These are phyloP conservation scores for Sabuloglossum arenarium DNA, from an alignment of 495 filamentous ascomycete genomes.

Conservation along the genomic window DNA sequence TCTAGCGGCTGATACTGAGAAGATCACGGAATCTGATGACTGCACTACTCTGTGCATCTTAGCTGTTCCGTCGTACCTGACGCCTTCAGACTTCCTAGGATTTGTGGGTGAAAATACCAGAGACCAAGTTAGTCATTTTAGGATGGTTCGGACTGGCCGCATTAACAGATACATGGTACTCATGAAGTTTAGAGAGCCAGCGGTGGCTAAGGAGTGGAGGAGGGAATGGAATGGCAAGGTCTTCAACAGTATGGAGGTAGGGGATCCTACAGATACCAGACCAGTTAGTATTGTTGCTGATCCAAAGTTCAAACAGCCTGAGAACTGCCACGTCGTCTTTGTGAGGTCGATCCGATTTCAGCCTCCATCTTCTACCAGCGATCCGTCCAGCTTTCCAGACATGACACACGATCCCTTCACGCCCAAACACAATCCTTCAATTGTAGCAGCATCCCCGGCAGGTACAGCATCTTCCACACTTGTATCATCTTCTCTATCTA, in stretches of 20 bases:
- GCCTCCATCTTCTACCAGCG: constrained; percentile 15
- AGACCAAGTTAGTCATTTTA: constrained; percentile 78
- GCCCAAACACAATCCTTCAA: constrained; percentile 17
- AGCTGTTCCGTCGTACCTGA: constrained; percentile 85
- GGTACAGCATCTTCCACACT: constrained; percentile 21
- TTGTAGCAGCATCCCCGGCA: constrained; percentile 15
- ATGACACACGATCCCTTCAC: constrained; percentile 46
- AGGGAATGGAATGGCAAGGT: constrained; percentile 83
- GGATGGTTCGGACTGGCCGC: constrained; percentile 78
- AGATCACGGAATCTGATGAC: constrained; percentile 24
- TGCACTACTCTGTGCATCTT: constrained; percentile 87
- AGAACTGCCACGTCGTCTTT: constrained; percentile 91
- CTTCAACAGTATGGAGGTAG: constrained; percentile 85
- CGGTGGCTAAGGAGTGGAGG: constrained; percentile 58
- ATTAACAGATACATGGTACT: constrained; percentile 91
- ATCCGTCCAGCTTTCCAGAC: constrained; percentile 29
- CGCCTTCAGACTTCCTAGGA: constrained; percentile 74
- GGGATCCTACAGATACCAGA: constrained; percentile 10
- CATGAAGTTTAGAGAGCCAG: constrained; percentile 75
- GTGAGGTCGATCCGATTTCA: constrained; percentile 74
- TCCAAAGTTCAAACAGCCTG: constrained; percentile 37
- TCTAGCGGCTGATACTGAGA: constrained; percentile 4
- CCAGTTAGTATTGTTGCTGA: background rate
- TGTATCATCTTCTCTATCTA: constrained; percentile 31
- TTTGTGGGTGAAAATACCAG: constrained; percentile 82